phyloP scores from a whole-genome alignment of 139 green algal species.

The Coccomyxa sp. region DNA sequence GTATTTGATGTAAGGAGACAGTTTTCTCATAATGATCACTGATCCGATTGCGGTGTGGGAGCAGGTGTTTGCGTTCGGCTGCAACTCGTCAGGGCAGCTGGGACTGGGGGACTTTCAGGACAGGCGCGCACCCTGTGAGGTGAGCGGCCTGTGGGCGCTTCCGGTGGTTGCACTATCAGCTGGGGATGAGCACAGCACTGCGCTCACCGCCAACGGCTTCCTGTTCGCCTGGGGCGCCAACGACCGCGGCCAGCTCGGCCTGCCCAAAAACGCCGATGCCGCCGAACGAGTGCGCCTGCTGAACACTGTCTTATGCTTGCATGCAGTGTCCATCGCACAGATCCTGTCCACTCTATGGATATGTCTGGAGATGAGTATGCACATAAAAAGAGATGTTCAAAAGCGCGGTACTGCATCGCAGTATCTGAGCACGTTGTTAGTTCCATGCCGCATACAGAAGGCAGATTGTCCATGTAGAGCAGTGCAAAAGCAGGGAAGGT shows the following conservation, averaged over 20 bases:
- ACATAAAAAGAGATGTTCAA: no score
- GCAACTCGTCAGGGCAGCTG: slow-evolving; percentile 71
- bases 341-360: not conserved
- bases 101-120: slow-evolving; percentile 62
- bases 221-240: slow-evolving; percentile 88
- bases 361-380: not conserved
- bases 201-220: slow-evolving; percentile 75
- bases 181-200: slow-evolving; percentile 67
- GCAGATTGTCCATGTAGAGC: no score
- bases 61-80: slow-evolving; percentile 78
- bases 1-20: no score
- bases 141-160: slow-evolving; percentile 78
- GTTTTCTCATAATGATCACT: no score
- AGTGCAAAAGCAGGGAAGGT: no score
- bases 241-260: slow-evolving; percentile 76
- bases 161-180: slow-evolving; percentile 69
- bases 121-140: slow-evolving; percentile 44
- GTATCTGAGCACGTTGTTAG: no score
- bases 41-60: no score
- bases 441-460: no score
- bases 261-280: slow-evolving; percentile 54
- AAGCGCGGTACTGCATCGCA: no score
- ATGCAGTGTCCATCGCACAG: not conserved
- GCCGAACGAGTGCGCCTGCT: slow-evolving; percentile 27
- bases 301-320: not conserved